Percentiles rank a stretch among this genome's conserved stretches.
Conservation (phyloP, 1,139 yeast species). For the Candida gigantensis region DNA sequence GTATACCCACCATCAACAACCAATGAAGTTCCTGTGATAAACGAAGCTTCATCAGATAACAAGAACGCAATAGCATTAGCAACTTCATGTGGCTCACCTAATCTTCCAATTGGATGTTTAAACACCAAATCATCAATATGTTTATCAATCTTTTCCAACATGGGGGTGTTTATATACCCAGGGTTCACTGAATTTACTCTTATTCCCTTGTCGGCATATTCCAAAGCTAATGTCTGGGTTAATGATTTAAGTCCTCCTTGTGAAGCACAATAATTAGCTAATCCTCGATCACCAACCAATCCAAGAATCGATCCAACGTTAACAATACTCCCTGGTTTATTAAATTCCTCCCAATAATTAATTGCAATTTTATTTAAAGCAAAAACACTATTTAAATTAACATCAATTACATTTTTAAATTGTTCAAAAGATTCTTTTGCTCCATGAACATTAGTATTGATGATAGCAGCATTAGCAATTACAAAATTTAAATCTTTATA, state of each 20-base stretch:
- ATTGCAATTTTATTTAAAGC: conserved; percentile 74
- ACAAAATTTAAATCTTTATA: conserved; percentile 71
- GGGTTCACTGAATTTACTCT: conserved; percentile 20
- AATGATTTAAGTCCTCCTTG: conserved; percentile 18
- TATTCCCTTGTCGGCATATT: conserved; percentile 17
- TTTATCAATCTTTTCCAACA: conserved; percentile 19
- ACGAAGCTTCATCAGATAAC: conserved; percentile 41
- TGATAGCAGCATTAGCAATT: conserved; percentile 88
- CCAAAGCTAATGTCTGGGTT: conserved; percentile 17
- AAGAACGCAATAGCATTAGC: conserved; percentile 49
- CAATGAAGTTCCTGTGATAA: conserved; percentile 44
- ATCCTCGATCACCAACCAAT: conserved; percentile 53
- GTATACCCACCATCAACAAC: conserved; percentile 40
- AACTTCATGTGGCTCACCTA: conserved; percentile 43
- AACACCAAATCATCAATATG: conserved; percentile 26
- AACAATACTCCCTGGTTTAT: conserved; percentile 72
- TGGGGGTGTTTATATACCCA: conserved; percentile 31
- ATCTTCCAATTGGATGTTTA: conserved; percentile 38
- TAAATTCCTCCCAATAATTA: conserved; percentile 66
- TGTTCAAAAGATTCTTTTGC: conserved; percentile 44
- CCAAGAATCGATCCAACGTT: conserved; percentile 58
- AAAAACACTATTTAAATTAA: conserved; percentile 74
- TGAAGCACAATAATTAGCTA: conserved; percentile 29
- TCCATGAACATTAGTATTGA: conserved; percentile 76
- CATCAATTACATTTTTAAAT: conserved; percentile 68